Evolutionary conservation across 2,329 filamentous ascomycete species (phyloP).

Genomic region (Aureobasidium vineae): DNA sequence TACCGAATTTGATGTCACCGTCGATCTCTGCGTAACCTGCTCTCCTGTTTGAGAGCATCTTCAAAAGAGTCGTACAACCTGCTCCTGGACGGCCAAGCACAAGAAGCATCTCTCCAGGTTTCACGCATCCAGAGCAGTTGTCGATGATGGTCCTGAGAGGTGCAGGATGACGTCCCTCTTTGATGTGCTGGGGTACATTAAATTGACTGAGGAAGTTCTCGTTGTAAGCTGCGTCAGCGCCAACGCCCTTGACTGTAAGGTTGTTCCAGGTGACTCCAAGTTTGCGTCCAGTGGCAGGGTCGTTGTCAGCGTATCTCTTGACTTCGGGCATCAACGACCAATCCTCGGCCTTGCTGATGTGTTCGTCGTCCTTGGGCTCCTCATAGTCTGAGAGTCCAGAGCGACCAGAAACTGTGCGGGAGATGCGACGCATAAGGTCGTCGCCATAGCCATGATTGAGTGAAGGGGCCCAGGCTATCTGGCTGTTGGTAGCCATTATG

Average conservation of each 20-base stretch:
- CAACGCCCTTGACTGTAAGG: slow-evolving; percentile 62
- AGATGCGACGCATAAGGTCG: slow-evolving; percentile 16
- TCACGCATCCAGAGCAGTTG: slow-evolving; percentile 61
- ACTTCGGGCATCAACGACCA: slow-evolving; percentile 54
- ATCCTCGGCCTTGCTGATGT: slow-evolving; percentile 41
- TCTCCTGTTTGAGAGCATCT: slow-evolving; percentile 64
- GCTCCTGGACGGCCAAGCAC: slow-evolving; percentile 50
- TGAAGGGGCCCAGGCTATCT: neutral
- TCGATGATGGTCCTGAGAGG: slow-evolving; percentile 65
- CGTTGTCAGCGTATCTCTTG: slow-evolving; percentile 44
- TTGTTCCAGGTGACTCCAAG: slow-evolving; percentile 66
- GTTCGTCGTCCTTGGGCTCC: slow-evolving; percentile 23
- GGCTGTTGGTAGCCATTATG: slow-evolving; percentile 24
- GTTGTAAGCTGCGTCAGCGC: slow-evolving; percentile 62
- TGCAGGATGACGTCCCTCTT: slow-evolving; percentile 47
- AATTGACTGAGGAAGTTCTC: slow-evolving; percentile 57
- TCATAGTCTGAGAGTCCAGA: slow-evolving; percentile 20
- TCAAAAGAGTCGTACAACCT: slow-evolving; percentile 69
- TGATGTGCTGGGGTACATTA: slow-evolving; percentile 48
- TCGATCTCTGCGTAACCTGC: slow-evolving; percentile 37
- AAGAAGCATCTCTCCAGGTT: slow-evolving; percentile 54
- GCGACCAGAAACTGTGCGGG: slow-evolving; percentile 21
- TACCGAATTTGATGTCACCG: slow-evolving; percentile 53
- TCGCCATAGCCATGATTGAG: slow-evolving; percentile 20
- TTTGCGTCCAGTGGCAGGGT: slow-evolving; percentile 50